Evolutionary conservation across 2,329 filamentous ascomycete genomes (phyloP), one percentile per base, ranked within the genome.

Genomic region (Aspergillus sergii): DNA sequence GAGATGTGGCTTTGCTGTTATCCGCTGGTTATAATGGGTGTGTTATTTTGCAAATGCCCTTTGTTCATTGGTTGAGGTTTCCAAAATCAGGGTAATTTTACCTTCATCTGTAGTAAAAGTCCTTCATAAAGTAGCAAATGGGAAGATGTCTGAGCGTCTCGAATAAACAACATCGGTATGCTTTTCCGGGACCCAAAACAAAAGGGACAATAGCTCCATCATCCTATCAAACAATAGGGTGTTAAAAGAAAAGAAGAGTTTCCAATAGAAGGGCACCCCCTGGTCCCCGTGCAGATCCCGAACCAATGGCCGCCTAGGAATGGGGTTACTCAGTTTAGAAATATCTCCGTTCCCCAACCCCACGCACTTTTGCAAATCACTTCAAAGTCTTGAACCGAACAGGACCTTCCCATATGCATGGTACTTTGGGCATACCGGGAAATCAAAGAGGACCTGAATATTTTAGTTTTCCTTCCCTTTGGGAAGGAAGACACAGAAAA

Each of bases 371-470:
- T 26, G 32, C 51, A 23, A 39, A 26, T 39, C 51, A 14, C 16
- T 36, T 54, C 19, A n/a, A 36, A 36, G 11, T 36, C 21, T 54
- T 54, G 51, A 39, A 36, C 32, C 51, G 51, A 55, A 55, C 32
- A 26, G 32, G 16, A 26, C 51, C 51, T 39, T 32, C 12, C 12
- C 30, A 46, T 26, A 57, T 65, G 66, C 63, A 67, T 60, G 53
- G 61, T 60, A 62, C 60, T 62, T 63, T 56, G 43, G 36, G 36
- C 43, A 58, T 58, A 32, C 65, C 65, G 43, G 63, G 61, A 63
- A 68, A 54, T 28, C 54, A 16, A n/a, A n/a, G 14, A 53, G n/a
- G 16, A 34, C 50, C 11, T 34, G 16, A 4, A 12, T 16, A 1
- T 19, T 10, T 32, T 32, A 32, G 8, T 26, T 7, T 28, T 26